Evolutionary conservation across 2,329 filamentous ascomycete genomes (phyloP).

Genomic region (Paecilomyces sp.): DNA sequence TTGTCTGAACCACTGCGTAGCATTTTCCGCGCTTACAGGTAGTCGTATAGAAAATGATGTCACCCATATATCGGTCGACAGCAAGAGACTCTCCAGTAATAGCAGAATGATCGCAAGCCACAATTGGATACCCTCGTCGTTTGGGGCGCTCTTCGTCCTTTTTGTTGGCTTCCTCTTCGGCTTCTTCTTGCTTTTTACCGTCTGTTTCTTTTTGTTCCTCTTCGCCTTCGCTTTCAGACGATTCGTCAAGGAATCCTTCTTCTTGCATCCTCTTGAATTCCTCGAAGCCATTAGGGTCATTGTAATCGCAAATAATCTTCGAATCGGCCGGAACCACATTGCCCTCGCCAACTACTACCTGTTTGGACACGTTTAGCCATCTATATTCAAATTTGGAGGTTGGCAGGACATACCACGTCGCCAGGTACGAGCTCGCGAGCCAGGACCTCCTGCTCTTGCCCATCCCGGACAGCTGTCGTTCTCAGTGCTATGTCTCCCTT

Average conservation of each 20-base stretch:
- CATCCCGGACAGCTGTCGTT: constrained; percentile 60
- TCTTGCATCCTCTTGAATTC: constrained; percentile 59
- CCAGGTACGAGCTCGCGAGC: constrained; percentile 67
- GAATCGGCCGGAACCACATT: constrained; percentile 62
- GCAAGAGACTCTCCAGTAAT: constrained; percentile 75
- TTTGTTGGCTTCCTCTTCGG: constrained; percentile 8
- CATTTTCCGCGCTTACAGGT: constrained; percentile 75
- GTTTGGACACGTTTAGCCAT: constrained; percentile 6
- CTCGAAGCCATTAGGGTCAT: constrained; percentile 59
- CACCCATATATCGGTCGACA: constrained; percentile 61
- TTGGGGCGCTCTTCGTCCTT: constrained; percentile 12
- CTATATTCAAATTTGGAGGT: background rate
- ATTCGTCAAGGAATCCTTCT: constrained; percentile 53
- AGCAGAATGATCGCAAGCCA: constrained; percentile 71
- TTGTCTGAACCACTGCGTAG: constrained; percentile 60
- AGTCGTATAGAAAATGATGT: constrained; percentile 69
- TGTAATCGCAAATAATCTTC: constrained; percentile 65
- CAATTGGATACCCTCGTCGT: constrained; percentile 54
- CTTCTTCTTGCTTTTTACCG: constrained; percentile 24
- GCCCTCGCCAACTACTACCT: constrained; percentile 66
- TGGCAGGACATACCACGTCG: constrained; percentile 56
- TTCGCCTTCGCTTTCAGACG: constrained; percentile 43
- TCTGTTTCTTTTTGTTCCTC: constrained; percentile 50
- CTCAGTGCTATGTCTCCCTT: constrained; percentile 76
- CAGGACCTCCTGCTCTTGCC: constrained; percentile 58